Base-by-base conservation (phyloP, 108 stramenopile genomes). In the Fragilaria radians region DNA sequence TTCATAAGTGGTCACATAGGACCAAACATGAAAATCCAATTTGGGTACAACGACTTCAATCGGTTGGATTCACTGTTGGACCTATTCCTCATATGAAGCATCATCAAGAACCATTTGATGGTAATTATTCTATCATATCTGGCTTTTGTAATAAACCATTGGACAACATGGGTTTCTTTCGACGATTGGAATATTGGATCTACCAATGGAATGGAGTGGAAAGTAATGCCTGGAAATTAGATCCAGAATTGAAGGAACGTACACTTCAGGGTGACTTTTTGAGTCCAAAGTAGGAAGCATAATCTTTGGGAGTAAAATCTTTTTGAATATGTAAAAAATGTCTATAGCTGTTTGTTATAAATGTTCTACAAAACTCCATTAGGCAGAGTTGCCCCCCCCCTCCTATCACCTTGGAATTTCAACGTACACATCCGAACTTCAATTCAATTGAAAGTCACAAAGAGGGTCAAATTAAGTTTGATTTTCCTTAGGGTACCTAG, bases 1-100 rank as follows among this genome's bases (percentile, higher is more conserved):
- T n/a, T 24, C 94, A 95, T 64, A 89, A 91, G 57, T 88, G 82
- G 84, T 72, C 74, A 25, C 94, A 95, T 65, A 83, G 83, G 86
- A 71, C 76, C 5, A 72, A 71, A 24, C 69, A 59, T 45, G 71
- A 86, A 32, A 55, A 61, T 17, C 84, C 86, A 0, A 9, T 32
- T 0, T 73, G 66, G 62, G 85, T 84, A 0, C 75, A 77, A 33
- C 42, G 46, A 19, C 60, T 95, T 27, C 94, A 95, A 60, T 59
- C 81, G 5, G 14, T 65, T n/a, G 84, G 82, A 0, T 27, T 89
- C 7, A 74, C 78, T 1, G 69, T 95, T 36, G 68, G 52, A 24
- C 66, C 88, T 14, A 86, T 80, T 28, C 82, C 85, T 29, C 94
- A 93, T 68, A 90, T 86, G 0, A 67, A 71, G 55, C 91, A 93